Evolutionary conservation across 768 basidiomycete species (phyloP).

Genomic region (Amylocystis lapponica): DNA sequence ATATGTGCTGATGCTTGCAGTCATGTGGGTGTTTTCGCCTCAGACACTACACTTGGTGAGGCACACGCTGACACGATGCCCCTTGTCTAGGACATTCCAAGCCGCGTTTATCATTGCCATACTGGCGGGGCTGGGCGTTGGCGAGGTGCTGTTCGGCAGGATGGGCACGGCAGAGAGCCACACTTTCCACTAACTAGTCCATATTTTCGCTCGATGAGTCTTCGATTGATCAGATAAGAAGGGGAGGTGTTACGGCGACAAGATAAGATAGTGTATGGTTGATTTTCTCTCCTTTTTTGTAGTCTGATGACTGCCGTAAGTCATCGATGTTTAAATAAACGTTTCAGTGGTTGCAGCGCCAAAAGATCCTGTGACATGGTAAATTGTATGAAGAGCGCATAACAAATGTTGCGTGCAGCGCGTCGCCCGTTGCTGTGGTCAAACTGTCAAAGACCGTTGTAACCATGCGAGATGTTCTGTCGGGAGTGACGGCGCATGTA

Average conservation of each 20-base stretch:
- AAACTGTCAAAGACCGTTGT: too few relatives aligned
- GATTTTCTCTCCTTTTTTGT: too few relatives aligned
- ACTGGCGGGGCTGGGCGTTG: conserved; percentile 62
- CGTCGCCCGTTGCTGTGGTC: too few relatives aligned
- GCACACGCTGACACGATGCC: conserved; percentile 12
- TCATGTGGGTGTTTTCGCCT: conserved; percentile 52
- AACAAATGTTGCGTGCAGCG: too few relatives aligned
- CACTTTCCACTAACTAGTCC: conserved; percentile 4
- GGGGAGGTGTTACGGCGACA: background rate
- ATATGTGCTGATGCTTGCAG: conserved; percentile 74
- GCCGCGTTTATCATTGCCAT: conserved; percentile 72
- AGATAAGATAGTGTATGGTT: too few relatives aligned
- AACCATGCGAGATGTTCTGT: too few relatives aligned
- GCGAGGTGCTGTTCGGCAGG: conserved; percentile 69
- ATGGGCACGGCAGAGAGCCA: conserved; percentile 25
- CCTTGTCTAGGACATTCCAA: conserved; percentile 68
- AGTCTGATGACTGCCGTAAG: too few relatives aligned
- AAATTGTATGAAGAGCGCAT: too few relatives aligned
- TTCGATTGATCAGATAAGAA: background rate
- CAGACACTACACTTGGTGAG: background rate
- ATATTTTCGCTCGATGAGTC: background rate
- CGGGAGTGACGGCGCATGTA: conserved; percentile 4
- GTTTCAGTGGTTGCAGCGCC: too few relatives aligned
- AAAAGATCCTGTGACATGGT: too few relatives aligned
- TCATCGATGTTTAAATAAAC: too few relatives aligned